Percentiles rank a stretch among this genome's conserved stretches.
phyloP scores from a whole-genome alignment of 2,329 filamentous ascomycete species.

The Diplodia seriata region DNA sequence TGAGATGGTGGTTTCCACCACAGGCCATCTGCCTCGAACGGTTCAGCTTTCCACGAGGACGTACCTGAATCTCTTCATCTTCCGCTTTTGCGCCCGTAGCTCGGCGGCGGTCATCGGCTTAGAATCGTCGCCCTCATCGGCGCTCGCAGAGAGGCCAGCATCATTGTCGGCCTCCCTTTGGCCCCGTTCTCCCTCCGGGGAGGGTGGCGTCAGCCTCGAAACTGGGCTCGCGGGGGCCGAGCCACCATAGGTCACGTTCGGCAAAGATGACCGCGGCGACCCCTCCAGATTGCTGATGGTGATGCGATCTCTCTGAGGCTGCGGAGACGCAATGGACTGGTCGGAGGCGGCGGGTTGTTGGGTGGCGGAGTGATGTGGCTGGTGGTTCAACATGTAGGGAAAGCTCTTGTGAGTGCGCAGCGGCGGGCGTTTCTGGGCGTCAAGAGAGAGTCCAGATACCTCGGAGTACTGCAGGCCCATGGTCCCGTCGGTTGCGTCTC shows the following conservation, averaged over 20 bases:
- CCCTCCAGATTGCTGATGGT: slow-evolving; percentile 45
- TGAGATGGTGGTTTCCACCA: too few relatives aligned
- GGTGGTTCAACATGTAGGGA: slow-evolving; percentile 50
- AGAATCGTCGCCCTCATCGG: slow-evolving; percentile 44
- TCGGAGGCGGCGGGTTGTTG: slow-evolving; percentile 39
- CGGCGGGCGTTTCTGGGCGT: slow-evolving; percentile 46
- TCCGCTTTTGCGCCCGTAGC: slow-evolving; percentile 57
- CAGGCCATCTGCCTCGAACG: not conserved
- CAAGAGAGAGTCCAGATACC: slow-evolving; percentile 45
- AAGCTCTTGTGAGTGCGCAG: slow-evolving; percentile 55
- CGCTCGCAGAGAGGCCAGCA: slow-evolving; percentile 40
- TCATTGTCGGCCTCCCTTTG: slow-evolving; percentile 52
- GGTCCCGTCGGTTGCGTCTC: slow-evolving; percentile 47
- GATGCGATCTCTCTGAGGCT: slow-evolving; percentile 40
- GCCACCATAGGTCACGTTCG: slow-evolving; percentile 48
- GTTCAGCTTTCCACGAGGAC: not conserved
- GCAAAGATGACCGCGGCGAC: slow-evolving; percentile 44
- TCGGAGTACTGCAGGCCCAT: slow-evolving; percentile 50
- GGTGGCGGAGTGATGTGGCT: slow-evolving; percentile 43
- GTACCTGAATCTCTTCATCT: slow-evolving; percentile 80
- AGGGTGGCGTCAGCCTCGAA: slow-evolving; percentile 54
- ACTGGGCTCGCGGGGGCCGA: slow-evolving; percentile 56
- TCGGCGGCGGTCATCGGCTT: slow-evolving; percentile 56
- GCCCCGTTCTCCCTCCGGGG: slow-evolving; percentile 49
- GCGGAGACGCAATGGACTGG: slow-evolving; percentile 37